These are phyloP conservation scores for Cryptomeria japonica DNA, from an alignment of 75 land plant species.

Conservation along the genomic window DNA sequence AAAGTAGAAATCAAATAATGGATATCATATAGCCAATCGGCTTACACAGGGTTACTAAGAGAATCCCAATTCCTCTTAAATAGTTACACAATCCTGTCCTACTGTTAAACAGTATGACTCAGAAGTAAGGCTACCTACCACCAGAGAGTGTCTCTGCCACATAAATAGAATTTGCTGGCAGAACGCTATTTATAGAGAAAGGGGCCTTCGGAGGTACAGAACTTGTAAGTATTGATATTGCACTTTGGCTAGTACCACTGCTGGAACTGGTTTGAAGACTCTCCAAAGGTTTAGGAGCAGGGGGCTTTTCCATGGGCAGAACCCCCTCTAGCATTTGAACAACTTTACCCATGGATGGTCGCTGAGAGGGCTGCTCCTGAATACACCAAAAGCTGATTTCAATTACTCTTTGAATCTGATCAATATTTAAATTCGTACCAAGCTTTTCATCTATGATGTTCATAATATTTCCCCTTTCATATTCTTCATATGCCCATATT, in stretches of 20 bases:
- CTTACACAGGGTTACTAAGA: not conserved
- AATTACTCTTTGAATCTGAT: conserved; percentile 48
- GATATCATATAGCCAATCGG: not conserved
- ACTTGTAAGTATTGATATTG: conserved; percentile 23
- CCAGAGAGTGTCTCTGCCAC: conserved; percentile 3
- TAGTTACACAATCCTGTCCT: not conserved
- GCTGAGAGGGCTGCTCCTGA: conserved; percentile 73
- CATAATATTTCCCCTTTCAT: conserved; percentile 49
- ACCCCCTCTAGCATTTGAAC: conserved; percentile 85
- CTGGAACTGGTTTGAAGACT: conserved; percentile 19
- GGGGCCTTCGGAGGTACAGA: conserved; percentile 30
- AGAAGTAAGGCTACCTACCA: not conserved
- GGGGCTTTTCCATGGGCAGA: conserved; percentile 48
- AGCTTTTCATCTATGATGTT: conserved; percentile 60
- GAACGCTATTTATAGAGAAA: conserved; percentile 14
- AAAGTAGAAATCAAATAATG: not conserved
- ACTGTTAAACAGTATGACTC: not conserved
- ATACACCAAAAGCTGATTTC: conserved; percentile 82
- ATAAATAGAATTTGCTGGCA: not conserved
- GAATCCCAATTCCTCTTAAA: not conserved
- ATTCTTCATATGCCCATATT: conserved; percentile 75
- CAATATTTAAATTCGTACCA: conserved; percentile 32
- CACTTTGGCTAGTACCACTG: conserved; percentile 20
- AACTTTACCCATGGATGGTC: conserved; percentile 84
- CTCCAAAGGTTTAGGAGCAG: conserved; percentile 12